phyloP scores from a whole-genome alignment of 148 eudicot species.

The Heliamphora exappendiculata region DNA sequence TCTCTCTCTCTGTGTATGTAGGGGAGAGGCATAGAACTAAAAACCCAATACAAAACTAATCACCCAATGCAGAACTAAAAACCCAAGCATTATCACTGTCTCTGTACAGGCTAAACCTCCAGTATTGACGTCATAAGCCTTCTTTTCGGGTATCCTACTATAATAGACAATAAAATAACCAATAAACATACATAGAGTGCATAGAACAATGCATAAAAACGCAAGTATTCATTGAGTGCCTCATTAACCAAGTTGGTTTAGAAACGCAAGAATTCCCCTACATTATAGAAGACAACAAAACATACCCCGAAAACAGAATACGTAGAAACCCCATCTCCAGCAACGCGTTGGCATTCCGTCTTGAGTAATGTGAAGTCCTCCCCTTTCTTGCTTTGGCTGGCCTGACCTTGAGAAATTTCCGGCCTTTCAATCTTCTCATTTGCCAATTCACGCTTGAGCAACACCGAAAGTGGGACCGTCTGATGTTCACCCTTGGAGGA shows the following conservation, averaged over 20 bases:
- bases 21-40: too few species aligned
- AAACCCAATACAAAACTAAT: background rate
- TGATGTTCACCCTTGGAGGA: constrained; percentile 85
- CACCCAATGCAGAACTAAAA: background rate
- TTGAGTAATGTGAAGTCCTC: constrained; percentile 81
- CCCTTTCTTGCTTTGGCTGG: constrained; percentile 84
- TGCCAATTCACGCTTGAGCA: constrained; percentile 75
- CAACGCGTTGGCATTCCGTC: constrained; percentile 74
- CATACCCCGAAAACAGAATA: constrained; percentile 86
- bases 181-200: too few species aligned
- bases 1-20: background rate
- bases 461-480: constrained; percentile 74
- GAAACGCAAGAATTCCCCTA: background rate
- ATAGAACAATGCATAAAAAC: too few species aligned
- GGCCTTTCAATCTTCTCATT: constrained; percentile 82
- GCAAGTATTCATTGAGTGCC: too few species aligned
- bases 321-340: constrained; percentile 82
- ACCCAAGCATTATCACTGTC: background rate
- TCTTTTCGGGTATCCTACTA: background rate
- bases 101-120: background rate
- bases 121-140: background rate
- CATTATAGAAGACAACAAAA: background rate
- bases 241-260: background rate
- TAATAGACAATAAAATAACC: too few species aligned
- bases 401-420: constrained; percentile 62